These are phyloP conservation scores for Monosporascus sp. DNA, from an alignment of 2,329 filamentous ascomycete genomes.

Conservation along the genomic window DNA sequence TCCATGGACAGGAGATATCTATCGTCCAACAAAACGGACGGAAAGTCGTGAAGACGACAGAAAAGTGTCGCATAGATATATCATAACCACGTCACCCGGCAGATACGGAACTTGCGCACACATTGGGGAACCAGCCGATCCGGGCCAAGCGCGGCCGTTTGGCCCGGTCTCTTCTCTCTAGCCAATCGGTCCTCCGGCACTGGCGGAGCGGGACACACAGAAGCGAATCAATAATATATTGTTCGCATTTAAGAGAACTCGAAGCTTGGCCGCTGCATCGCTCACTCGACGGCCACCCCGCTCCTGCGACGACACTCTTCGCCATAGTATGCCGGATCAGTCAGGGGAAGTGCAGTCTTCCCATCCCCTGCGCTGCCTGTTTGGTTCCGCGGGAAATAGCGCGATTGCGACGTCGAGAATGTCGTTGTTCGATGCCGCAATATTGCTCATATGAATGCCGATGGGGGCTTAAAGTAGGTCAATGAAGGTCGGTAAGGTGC, in stretches of 20 bases:
- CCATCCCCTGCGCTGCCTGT: not conserved
- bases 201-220: not conserved
- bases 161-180: not conserved
- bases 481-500: too few species aligned
- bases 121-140: not conserved
- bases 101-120: too few species aligned
- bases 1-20: too few species aligned
- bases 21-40: too few species aligned
- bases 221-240: not conserved
- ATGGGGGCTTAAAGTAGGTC: not conserved
- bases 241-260: constrained; percentile 17
- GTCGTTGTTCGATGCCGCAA: not conserved
- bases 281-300: constrained; percentile 7
- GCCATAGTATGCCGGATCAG: not conserved
- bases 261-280: constrained; percentile 13
- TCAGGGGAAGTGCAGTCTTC: constrained; percentile 4
- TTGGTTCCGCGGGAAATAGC: not conserved
- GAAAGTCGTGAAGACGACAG: too few species aligned
- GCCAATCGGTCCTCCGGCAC: not conserved
- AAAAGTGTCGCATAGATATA: not conserved
- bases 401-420: not conserved
- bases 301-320: constrained; percentile 21
- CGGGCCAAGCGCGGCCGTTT: not conserved
- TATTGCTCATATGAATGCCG: not conserved
- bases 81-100: not conserved